Percentiles rank a stretch among this genome's conserved stretches.
Evolutionary conservation across 768 basidiomycete species (phyloP).

Genomic region (Mycena pura): DNA sequence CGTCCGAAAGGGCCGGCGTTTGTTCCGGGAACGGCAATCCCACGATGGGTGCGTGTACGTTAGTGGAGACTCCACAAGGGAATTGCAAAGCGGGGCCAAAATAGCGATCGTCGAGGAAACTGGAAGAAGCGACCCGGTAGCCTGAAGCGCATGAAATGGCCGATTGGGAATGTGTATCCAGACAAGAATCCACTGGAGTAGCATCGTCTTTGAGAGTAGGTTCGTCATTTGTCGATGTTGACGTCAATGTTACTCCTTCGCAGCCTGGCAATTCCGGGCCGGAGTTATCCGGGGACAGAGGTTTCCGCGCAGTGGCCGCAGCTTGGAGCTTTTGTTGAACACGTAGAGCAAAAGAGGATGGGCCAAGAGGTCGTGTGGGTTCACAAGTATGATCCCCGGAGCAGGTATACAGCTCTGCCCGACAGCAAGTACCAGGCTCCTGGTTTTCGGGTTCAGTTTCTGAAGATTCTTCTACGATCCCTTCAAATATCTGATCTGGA

Average conservation of each 20-base stretch:
- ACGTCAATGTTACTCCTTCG: too few relatives aligned
- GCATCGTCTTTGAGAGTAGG: neutral
- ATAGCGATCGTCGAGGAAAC: constrained; percentile 20
- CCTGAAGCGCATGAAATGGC: neutral
- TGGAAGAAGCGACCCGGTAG: constrained; percentile 18
- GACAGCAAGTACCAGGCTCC: constrained; percentile 11
- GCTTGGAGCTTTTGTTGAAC: constrained; percentile 49
- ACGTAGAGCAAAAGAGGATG: constrained; percentile 50
- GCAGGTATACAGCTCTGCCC: constrained; percentile 11
- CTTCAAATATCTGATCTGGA: neutral
- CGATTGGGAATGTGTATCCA: constrained; percentile 1
- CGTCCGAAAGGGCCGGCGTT: neutral
- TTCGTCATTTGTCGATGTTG: neutral
- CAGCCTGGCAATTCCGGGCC: too few relatives aligned
- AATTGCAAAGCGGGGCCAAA: neutral
- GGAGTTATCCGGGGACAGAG: neutral
- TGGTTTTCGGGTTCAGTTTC: constrained; percentile 1
- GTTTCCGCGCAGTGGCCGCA: constrained; percentile 6
- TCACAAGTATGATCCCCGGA: constrained; percentile 16
- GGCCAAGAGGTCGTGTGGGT: constrained; percentile 33
- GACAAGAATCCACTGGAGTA: neutral
- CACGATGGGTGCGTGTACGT: neutral
- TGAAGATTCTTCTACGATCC: neutral
- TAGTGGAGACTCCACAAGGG: neutral
- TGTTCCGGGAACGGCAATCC: constrained; percentile 12